phyloP scores from a whole-genome alignment of 2,329 filamentous ascomycete species.

The Colletotrichum endophyticum region DNA sequence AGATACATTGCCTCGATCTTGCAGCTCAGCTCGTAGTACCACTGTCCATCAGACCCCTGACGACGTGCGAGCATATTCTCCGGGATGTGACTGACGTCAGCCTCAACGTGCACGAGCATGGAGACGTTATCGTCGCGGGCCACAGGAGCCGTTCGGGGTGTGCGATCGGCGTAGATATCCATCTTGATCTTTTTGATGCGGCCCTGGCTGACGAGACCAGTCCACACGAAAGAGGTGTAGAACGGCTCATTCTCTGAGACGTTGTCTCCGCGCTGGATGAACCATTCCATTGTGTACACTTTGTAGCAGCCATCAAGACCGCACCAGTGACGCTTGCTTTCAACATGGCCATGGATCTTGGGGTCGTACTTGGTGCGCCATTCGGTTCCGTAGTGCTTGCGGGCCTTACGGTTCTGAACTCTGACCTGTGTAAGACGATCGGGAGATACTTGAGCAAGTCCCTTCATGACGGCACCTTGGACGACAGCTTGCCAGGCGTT shows the following conservation, averaged over 20 bases:
- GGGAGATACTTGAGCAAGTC: slow-evolving; percentile 40
- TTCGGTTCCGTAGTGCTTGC: slow-evolving; percentile 80
- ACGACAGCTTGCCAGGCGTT: slow-evolving; percentile 56
- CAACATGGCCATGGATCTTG: slow-evolving; percentile 62
- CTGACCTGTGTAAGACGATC: slow-evolving; percentile 39
- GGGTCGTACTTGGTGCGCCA: slow-evolving; percentile 84
- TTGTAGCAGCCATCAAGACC: slow-evolving; percentile 40
- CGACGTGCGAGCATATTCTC: slow-evolving; percentile 36
- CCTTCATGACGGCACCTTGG: slow-evolving; percentile 56
- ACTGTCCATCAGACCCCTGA: slow-evolving; percentile 38
- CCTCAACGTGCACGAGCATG: slow-evolving; percentile 40
- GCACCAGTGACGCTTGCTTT: slow-evolving; percentile 38
- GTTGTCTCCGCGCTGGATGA: slow-evolving; percentile 41
- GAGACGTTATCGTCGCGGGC: slow-evolving; percentile 39
- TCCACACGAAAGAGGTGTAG: slow-evolving; percentile 34
- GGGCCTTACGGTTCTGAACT: slow-evolving; percentile 61
- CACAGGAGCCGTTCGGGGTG: slow-evolving; percentile 32
- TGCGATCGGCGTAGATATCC: slow-evolving; percentile 39
- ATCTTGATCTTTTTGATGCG: slow-evolving; percentile 37
- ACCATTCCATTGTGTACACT: slow-evolving; percentile 47
- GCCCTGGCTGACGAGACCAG: slow-evolving; percentile 34
- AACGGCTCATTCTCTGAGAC: slow-evolving; percentile 46
- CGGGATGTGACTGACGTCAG: slow-evolving; percentile 45
- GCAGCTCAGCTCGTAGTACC: slow-evolving; percentile 44
- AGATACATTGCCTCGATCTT: slow-evolving; percentile 46